Evolutionary conservation across 208 protist genomes (phyloP).

Genomic region (Wallacemonas rigidus): DNA sequence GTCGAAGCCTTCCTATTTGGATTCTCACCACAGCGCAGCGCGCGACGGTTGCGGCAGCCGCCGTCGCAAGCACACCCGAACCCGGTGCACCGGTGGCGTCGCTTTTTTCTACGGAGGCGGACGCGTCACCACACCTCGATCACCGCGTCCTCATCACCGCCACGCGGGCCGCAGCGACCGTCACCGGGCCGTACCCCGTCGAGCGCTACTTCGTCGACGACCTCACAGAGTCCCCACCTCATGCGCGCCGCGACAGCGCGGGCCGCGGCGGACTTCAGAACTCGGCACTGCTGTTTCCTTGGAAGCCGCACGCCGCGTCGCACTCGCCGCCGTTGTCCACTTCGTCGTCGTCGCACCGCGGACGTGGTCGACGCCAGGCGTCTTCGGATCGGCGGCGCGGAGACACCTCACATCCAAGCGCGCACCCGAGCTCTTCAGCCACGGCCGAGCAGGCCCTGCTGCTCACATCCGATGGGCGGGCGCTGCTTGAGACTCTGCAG

Average conservation of each 20-base stretch:
- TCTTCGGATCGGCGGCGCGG: no score
- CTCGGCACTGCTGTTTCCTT: background rate
- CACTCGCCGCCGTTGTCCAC: background rate
- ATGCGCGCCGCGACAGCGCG: background rate
- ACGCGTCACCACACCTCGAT: background rate
- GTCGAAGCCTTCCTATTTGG: constrained; percentile 2
- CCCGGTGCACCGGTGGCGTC: no score
- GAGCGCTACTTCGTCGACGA: constrained; percentile 83
- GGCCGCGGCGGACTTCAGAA: background rate
- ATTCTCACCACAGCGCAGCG: constrained; percentile 18
- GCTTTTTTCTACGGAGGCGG: background rate
- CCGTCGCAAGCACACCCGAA: no score
- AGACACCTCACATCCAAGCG: no score
- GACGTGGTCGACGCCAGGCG: no score
- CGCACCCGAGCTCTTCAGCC: no score
- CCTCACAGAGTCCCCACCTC: constrained; percentile 17
- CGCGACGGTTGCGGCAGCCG: background rate
- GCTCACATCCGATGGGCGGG: constrained; percentile 28
- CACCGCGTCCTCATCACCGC: background rate
- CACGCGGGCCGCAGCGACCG: background rate
- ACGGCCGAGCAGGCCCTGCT: constrained; percentile 14
- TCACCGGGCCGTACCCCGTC: constrained; percentile 30
- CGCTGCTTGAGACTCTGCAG: constrained; percentile 28
- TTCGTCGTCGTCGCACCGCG: no score
- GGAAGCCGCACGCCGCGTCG: background rate